These are phyloP conservation scores for Neurospora crassa DNA, from an alignment of 2,329 filamentous ascomycete genomes.

Conservation along the genomic window DNA sequence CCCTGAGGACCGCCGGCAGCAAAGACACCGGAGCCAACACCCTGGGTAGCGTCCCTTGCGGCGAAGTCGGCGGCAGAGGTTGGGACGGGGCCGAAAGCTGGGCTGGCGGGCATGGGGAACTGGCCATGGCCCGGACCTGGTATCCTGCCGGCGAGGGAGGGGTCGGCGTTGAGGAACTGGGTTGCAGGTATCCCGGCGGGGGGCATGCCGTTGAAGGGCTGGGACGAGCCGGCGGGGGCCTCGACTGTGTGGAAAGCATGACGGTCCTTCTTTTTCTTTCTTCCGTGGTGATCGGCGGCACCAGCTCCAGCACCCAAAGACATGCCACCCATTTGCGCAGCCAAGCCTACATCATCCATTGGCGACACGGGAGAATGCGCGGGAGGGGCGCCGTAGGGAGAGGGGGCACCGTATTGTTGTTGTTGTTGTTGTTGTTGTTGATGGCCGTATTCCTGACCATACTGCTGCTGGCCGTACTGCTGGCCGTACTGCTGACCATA, in stretches of 20 bases:
- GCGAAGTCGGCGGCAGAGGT: constrained; percentile 37
- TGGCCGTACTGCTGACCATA: background rate
- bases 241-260: constrained; percentile 88
- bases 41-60: constrained; percentile 20
- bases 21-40: constrained; percentile 30
- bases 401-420: constrained; percentile 23
- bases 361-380: constrained; percentile 14
- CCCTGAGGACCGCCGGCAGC: constrained; percentile 45
- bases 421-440: constrained; percentile 22
- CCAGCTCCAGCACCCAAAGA: constrained; percentile 47
- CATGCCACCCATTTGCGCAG: constrained; percentile 71
- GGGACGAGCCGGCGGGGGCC: constrained; percentile 55
- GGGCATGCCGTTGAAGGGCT: constrained; percentile 61
- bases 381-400: constrained; percentile 20
- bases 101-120: constrained; percentile 50
- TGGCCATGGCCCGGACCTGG: constrained; percentile 42
- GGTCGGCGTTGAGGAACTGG: constrained; percentile 49
- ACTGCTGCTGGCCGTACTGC: constrained; percentile 16
- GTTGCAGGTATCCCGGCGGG: constrained; percentile 44
- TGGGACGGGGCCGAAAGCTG: constrained; percentile 39
- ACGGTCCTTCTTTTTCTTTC: constrained; percentile 86
- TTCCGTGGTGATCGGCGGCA: constrained; percentile 27
- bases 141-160: constrained; percentile 25
- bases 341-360: constrained; percentile 40
- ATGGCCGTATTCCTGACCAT: constrained; percentile 22